Evolutionary conservation across 306 rosid genomes (phyloP).

Genomic region (Vachellia pachyceras): DNA sequence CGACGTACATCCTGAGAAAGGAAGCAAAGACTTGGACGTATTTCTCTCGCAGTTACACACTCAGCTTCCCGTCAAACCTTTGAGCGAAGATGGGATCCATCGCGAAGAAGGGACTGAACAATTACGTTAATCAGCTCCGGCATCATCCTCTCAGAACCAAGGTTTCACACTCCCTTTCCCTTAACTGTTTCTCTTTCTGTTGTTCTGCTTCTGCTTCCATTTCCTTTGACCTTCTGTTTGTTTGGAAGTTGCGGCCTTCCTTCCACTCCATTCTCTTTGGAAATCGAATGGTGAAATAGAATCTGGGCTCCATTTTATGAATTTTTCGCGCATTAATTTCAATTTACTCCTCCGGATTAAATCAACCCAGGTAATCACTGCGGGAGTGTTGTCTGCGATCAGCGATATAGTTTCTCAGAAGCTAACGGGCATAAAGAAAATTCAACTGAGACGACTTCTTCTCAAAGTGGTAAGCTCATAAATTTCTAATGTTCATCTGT

Average conservation of each 20-base stretch:
- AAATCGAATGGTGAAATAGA: slow-evolving; percentile 5
- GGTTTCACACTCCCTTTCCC: too few relatives aligned
- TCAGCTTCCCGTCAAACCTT: too few relatives aligned
- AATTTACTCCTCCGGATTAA: slow-evolving; percentile 5
- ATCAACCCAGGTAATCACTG: slow-evolving; percentile 70
- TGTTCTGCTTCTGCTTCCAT: neutral
- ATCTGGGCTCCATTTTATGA: slow-evolving; percentile 11
- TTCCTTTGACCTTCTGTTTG: slow-evolving; percentile 9
- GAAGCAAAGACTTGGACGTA: too few relatives aligned
- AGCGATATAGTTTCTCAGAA: slow-evolving; percentile 90
- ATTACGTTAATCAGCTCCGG: too few relatives aligned
- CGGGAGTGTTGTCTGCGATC: slow-evolving; percentile 79
- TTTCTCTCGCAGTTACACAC: too few relatives aligned
- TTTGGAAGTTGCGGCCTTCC: slow-evolving; percentile 1
- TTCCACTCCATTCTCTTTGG: neutral
- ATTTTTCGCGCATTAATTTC: neutral
- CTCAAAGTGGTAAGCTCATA: slow-evolving; percentile 74
- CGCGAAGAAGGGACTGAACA: too few relatives aligned
- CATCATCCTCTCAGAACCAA: too few relatives aligned
- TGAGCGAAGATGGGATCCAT: too few relatives aligned
- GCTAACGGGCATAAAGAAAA: slow-evolving; percentile 85
- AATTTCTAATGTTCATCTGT: neutral
- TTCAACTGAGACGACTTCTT: slow-evolving; percentile 73
- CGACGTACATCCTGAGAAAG: too few relatives aligned
- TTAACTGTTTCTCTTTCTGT: too few relatives aligned